A percentile compares a stretch with the other conserved stretches of the same genome.
Evolutionary conservation across 768 basidiomycete genomes (phyloP).

Genomic region (Tricholomella constricta): DNA sequence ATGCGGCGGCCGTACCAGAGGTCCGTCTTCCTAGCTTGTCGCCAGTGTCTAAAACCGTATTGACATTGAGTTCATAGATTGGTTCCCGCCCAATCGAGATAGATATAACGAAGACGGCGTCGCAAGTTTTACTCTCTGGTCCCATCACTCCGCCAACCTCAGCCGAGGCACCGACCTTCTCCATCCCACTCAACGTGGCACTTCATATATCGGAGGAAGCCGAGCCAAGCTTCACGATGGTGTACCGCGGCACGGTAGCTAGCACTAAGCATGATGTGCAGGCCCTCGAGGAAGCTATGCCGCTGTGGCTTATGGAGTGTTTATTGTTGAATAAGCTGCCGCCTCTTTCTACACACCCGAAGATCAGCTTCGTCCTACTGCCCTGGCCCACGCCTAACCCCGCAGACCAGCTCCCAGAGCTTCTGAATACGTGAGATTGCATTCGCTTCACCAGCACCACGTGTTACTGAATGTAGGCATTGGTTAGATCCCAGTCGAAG

Average conservation of each 20-base stretch:
- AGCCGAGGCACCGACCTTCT: conserved; percentile 69
- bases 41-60: neutral
- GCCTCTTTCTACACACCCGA: conserved; percentile 53
- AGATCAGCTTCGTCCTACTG: conserved; percentile 88
- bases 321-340: conserved; percentile 68
- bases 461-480: conserved; percentile 6
- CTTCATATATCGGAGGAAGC: conserved; percentile 85
- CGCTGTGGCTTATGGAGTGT: conserved; percentile 89
- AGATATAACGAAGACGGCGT: conserved; percentile 45
- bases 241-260: conserved; percentile 75
- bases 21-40: conserved; percentile 4
- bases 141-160: conserved; percentile 67
- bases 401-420: conserved; percentile 68
- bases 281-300: conserved; percentile 74
- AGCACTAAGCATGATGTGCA: conserved; percentile 44
- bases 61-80: conserved; percentile 8
- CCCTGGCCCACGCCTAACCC: conserved; percentile 69
- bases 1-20: conserved; percentile 26
- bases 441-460: neutral
- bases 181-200: conserved; percentile 58
- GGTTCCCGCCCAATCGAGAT: conserved; percentile 19
- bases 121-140: conserved; percentile 56
- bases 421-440: conserved; percentile 78
- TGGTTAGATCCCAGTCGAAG: conserved; percentile 69
- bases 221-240: conserved; percentile 67